Evolutionary conservation across 805 yeast genomes (phyloP), one percentile per base, ranked within the genome.

Genomic region (Monosporozyma servazzii): DNA sequence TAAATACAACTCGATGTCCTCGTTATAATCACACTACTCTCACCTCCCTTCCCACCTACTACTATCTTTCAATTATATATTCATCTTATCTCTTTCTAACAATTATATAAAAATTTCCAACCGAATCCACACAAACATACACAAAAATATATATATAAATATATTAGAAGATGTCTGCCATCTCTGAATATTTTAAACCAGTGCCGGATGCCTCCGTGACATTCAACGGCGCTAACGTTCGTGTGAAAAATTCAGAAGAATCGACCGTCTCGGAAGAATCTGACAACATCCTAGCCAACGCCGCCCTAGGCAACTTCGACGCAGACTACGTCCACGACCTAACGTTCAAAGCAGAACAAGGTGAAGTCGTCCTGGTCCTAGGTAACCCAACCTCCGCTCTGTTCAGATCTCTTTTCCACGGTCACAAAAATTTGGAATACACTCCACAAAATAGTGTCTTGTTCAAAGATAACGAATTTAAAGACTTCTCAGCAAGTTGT

Each of bases 341-440:
- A 21, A 58, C 62, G 10, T 58, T 61, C 36, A 53, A 53, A 45
- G 65, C 60, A 4, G 55, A 57, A 9, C 54, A 54, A 44, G 66
- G 66, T 48, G 67, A 63, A 56, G 56, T 61, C 52, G 58, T 62
- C 8, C 50, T 63, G 31, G 64, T 62, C 11, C 50, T 63, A 44
- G 66, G 66, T 48, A 54, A 55, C 10, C 61, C 63, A 31, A 54
- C 64, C 17, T 63, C 67, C 15, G 53, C 56, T 6, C 48, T 63
- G 40, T 58, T 63, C 27, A 56, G 60, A 44, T 51, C 63, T 15
- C 51, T 61, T 15, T 60, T 60, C 17, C 60, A 56, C 39, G 58
- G 56, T 36, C 51, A 56, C 31, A 53, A 57, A 20, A 53, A 54
- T 39, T 48, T 61, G 37, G 39, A 51, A 3, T 62, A 62, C 29